Evolutionary conservation across 176 grass and related monocot genomes (phyloP).

Genomic region (Dendrocalamus sinicus): DNA sequence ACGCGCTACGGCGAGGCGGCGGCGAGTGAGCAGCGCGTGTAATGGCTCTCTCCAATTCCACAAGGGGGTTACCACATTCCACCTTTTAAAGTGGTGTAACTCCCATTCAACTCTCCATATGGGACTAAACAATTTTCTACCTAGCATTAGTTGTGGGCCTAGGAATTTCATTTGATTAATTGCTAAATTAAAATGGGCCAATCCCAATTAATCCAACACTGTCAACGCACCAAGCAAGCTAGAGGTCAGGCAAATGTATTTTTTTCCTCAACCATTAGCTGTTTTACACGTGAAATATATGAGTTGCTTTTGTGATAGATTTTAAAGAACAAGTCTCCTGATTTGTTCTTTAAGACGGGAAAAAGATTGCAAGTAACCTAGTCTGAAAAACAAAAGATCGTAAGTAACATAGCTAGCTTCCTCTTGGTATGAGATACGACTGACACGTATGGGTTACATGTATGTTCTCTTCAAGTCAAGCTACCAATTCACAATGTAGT

Average conservation of each 20-base stretch:
- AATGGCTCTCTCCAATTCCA: too few relatives aligned
- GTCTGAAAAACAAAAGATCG: not conserved
- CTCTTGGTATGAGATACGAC: not conserved
- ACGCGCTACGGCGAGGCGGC: too few relatives aligned
- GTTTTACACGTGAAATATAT: conserved; percentile 16
- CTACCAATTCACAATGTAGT: not conserved
- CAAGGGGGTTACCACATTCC: too few relatives aligned
- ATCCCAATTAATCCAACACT: too few relatives aligned
- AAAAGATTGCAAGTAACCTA: not conserved
- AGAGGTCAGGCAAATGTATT: not conserved
- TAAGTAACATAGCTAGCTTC: not conserved
- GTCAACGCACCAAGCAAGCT: conserved; percentile 8
- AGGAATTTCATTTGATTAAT: too few relatives aligned
- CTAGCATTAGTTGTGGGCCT: too few relatives aligned
- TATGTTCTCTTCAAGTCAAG: conserved; percentile 40
- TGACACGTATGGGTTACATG: not conserved
- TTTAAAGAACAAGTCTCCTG: not conserved
- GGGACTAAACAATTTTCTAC: too few relatives aligned
- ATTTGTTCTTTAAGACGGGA: not conserved
- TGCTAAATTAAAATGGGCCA: too few relatives aligned
- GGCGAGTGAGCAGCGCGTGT: too few relatives aligned
- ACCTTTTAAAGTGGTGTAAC: too few relatives aligned
- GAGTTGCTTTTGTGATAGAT: not conserved
- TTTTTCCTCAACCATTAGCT: not conserved
- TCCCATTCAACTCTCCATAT: too few relatives aligned